Evolutionary conservation across 2,329 filamentous ascomycete genomes (phyloP).

Genomic region (Verticillium albo-atrum): DNA sequence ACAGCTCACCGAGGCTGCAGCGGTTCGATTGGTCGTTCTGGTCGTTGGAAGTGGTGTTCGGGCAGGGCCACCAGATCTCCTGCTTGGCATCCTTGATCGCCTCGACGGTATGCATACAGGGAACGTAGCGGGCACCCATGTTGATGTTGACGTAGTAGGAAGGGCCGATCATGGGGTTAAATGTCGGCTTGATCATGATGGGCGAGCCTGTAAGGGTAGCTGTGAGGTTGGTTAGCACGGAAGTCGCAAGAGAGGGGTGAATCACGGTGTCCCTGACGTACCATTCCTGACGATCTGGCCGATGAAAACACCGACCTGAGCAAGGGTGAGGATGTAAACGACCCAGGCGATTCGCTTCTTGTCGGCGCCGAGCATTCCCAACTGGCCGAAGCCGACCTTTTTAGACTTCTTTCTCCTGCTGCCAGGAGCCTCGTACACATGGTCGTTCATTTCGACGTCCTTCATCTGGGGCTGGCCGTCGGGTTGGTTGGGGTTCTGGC

Average conservation of each 20-base stretch:
- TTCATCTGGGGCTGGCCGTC: constrained; percentile 22
- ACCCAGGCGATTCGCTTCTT: constrained; percentile 68
- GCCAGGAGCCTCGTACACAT: constrained; percentile 53
- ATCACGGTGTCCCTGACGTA: constrained; percentile 36
- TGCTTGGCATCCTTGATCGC: constrained; percentile 52
- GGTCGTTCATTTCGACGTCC: constrained; percentile 43
- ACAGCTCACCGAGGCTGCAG: constrained; percentile 78
- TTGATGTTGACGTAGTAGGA: constrained; percentile 89
- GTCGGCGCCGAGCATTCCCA: constrained; percentile 54
- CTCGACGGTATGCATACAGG: constrained; percentile 86
- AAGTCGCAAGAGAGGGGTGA: no score
- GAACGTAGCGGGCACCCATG: constrained; percentile 89
- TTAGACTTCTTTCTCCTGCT: constrained; percentile 24
- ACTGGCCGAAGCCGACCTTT: constrained; percentile 51
- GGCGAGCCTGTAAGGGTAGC: constrained; percentile 72
- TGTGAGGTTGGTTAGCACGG: constrained; percentile 25
- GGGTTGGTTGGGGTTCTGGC: constrained; percentile 2
- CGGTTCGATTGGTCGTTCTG: constrained; percentile 38
- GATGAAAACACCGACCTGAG: constrained; percentile 83
- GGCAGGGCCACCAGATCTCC: constrained; percentile 68
- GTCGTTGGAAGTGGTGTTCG: constrained; percentile 64
- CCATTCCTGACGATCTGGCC: constrained; percentile 82
- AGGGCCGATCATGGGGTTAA: constrained; percentile 97
- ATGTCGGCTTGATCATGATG: constrained; percentile 74
- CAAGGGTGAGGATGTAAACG: constrained; percentile 71